Evolutionary conservation across 1,284 basidiomycete genomes (phyloP).

Genomic region (Trametes pubescens): DNA sequence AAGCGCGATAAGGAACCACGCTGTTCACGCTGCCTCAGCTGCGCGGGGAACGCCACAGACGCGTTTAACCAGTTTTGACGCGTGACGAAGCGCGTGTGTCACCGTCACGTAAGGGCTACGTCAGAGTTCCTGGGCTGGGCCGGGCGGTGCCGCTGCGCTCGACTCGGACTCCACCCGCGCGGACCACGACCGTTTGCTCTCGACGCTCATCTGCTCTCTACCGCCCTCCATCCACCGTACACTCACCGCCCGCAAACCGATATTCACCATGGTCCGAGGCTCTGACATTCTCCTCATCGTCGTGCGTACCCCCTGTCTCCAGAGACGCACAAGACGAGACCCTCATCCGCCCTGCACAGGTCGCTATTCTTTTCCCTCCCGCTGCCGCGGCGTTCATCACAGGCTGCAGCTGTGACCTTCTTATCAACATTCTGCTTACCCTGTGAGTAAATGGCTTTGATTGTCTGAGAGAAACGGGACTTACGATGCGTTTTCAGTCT

Average conservation of each 20-base stretch:
- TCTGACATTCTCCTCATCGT: conserved; percentile 43
- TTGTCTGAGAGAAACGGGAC: background rate
- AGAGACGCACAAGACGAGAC: background rate
- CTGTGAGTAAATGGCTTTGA: conserved; percentile 51
- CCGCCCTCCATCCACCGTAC: background rate
- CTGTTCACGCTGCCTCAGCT: background rate
- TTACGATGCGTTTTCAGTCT: conserved; percentile 52
- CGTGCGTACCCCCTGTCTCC: conserved; percentile 29
- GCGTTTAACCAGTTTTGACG: conserved; percentile 24
- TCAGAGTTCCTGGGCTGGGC: conserved; percentile 6
- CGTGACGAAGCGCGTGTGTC: conserved; percentile 15
- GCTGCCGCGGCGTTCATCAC: conserved; percentile 78
- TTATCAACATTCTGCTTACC: conserved; percentile 83
- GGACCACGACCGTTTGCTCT: background rate
- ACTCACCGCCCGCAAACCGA: background rate
- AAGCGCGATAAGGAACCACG: too few species aligned
- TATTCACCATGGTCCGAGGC: conserved; percentile 27
- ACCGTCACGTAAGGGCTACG: conserved; percentile 9
- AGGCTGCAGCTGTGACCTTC: conserved; percentile 80
- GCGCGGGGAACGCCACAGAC: background rate
- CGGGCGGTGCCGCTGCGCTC: background rate
- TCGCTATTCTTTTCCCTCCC: conserved; percentile 81
- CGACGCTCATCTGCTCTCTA: background rate
- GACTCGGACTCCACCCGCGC: background rate
- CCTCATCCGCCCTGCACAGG: conserved; percentile 46